Conservation (phyloP, 257 asterid genomes). For the Fraxinus quadrangulata region DNA sequence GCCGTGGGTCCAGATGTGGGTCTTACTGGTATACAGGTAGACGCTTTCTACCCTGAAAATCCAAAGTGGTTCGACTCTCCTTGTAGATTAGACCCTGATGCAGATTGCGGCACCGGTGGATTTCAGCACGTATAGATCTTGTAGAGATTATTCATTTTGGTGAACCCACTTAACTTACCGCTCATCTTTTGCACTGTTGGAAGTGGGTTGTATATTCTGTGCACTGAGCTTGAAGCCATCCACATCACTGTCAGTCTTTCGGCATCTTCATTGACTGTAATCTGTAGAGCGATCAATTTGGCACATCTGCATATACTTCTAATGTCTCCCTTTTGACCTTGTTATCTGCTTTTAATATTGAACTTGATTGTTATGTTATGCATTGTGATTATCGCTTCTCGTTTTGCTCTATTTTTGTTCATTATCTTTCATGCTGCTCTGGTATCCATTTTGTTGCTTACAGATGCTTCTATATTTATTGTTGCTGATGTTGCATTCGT, state of each 20-base stretch:
- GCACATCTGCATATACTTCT: conserved; percentile 50
- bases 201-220: conserved; percentile 53
- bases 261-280: conserved; percentile 35
- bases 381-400: conserved; percentile 1
- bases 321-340: conserved; percentile 29
- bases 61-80: conserved; percentile 98
- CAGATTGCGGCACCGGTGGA: conserved; percentile 77
- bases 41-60: conserved; percentile 80
- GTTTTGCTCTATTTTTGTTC: neutral
- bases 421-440: neutral
- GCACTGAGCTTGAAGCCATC: conserved; percentile 37
- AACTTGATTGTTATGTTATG: conserved; percentile 5
- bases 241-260: neutral
- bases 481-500: neutral
- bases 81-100: conserved; percentile 71
- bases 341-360: conserved; percentile 24
- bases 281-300: conserved; percentile 42
- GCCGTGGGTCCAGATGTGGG: conserved; percentile 75
- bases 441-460: neutral
- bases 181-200: conserved; percentile 43
- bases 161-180: conserved; percentile 59
- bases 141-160: conserved; percentile 55
- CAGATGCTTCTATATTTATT: neutral
- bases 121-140: conserved; percentile 77
- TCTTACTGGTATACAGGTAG: conserved; percentile 76